phyloP scores from a whole-genome alignment of 2,329 filamentous ascomycete genomes.

The Chaetothyriales sp. region DNA sequence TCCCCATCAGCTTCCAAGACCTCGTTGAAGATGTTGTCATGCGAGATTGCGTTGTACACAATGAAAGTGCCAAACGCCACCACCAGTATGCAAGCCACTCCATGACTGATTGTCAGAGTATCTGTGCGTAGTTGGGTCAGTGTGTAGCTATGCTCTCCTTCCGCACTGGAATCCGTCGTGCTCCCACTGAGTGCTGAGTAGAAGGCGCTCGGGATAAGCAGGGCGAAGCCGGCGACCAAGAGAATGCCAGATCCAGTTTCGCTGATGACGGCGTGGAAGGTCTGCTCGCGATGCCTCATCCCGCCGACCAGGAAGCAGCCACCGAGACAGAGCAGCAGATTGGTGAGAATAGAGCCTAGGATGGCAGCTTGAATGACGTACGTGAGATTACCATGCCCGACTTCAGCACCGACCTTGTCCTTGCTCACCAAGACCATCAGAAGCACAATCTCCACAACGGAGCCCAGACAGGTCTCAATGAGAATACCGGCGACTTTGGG shows the following conservation, averaged over 20 bases:
- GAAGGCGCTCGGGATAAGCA: conserved; percentile 32
- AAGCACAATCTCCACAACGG: conserved; percentile 65
- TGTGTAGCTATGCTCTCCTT: conserved; percentile 19
- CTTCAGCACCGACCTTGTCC: conserved; percentile 23
- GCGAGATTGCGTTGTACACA: conserved; percentile 60
- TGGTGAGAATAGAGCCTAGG: conserved; percentile 67
- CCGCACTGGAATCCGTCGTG: conserved; percentile 17
- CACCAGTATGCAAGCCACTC: conserved; percentile 55
- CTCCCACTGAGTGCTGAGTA: conserved; percentile 38
- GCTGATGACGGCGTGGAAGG: conserved; percentile 59
- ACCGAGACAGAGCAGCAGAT: conserved; percentile 64
- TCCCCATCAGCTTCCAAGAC: conserved; percentile 58
- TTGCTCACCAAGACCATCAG: conserved; percentile 58
- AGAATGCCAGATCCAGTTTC: conserved; percentile 66
- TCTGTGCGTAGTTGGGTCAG: conserved; percentile 33
- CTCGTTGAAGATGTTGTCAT: conserved; percentile 62
- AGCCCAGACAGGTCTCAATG: conserved; percentile 46
- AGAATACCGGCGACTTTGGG: conserved; percentile 47
- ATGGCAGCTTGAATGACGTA: conserved; percentile 73
- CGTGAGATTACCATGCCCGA: conserved; percentile 27
- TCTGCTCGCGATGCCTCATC: conserved; percentile 49
- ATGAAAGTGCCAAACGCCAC: conserved; percentile 52
- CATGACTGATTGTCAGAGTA: conserved; percentile 52
- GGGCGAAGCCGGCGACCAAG: conserved; percentile 53
- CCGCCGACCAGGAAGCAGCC: conserved; percentile 68